A percentile compares a stretch with the other conserved stretches of the same genome.
Evolutionary conservation across 345 rosid species (phyloP).

Genomic region (Cardamine chenopodiifolia): DNA sequence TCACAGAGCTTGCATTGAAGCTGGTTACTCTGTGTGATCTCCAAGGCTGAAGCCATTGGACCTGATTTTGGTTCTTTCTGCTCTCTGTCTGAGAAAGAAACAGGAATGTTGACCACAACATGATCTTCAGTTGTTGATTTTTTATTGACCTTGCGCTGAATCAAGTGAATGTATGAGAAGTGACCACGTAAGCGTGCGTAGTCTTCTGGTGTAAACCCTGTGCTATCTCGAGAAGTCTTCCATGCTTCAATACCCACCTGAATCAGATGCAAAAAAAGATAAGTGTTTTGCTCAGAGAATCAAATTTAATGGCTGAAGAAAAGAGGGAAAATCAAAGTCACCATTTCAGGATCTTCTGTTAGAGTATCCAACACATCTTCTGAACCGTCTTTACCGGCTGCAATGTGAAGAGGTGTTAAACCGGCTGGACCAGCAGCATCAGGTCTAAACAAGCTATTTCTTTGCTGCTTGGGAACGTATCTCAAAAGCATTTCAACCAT

Average conservation of each 20-base stretch:
- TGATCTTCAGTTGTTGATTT: conserved; percentile 52
- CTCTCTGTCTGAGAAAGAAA: conserved; percentile 31
- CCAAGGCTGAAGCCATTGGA: conserved; percentile 52
- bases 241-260: conserved; percentile 95
- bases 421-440: conserved; percentile 90
- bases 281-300: conserved; percentile 9
- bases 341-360: conserved; percentile 89
- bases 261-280: conserved; percentile 10
- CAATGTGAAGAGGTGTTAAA: conserved; percentile 98
- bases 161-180: conserved; percentile 87
- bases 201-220: conserved; percentile 95
- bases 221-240: conserved; percentile 80
- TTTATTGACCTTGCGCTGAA: conserved; percentile 77
- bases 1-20: conserved; percentile 70
- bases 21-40: conserved; percentile 52
- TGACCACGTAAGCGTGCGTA: conserved; percentile 98
- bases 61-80: conserved; percentile 51
- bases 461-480: conserved; percentile 53
- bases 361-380: conserved; percentile 86
- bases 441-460: conserved; percentile 67
- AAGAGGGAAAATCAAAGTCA: conserved; percentile 38
- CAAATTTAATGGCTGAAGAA: conserved; percentile 2
- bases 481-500: conserved; percentile 80
- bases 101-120: conserved; percentile 66
- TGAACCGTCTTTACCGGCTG: conserved; percentile 98